Base-by-base conservation (phyloP, 306 rosid species). In the Carpinus viminea region DNA sequence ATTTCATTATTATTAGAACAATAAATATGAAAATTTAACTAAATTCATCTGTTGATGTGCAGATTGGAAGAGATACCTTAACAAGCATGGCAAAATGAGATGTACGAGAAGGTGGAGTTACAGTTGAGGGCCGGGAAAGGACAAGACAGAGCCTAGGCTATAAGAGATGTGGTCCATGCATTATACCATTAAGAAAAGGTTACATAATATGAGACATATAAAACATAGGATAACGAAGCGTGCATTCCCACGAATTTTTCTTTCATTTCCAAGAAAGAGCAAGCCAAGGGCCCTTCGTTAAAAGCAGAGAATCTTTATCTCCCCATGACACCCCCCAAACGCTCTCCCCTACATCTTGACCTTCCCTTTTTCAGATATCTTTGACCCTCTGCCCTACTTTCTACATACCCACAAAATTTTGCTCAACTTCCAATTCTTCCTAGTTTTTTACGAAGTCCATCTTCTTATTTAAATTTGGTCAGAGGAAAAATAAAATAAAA, bases 241-340 rank as follows among this genome's bases (percentile, higher is more conserved):
- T 81, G 90, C 72, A 85, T 88, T 70, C 87, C 89, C 85, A 87
- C 89, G 77, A 56, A 62, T 84, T 86, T 66, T 77, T 86, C 89
- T 93, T 91, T 87, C 99, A 96, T 93, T 96, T 83, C 99, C 99
- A 84, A 93, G 89, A 91, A 91, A 89, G 80, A 88, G 38, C 70
- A 84, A 78, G 74, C 79, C 84, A 82, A 83, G 80, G 81, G 74
- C 77, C 82, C 83, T 96, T 82, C 79, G 85, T 86, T 83, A 68
- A 78, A 87, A 79, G 80, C 80, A 89, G 70, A 75, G 91, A 90
- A 92, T 90, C 98, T 90, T 89, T 78, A 28, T 76, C 53, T 60
- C 80, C 62, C 78, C 51, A 68, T 12, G 74, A 16, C 8, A 53
- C 51, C 54, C 62, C 45, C 45, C 45, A 1, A 41, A 41, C 45